Conservation (phyloP, 176 grass and related monocot genomes). For the Ensete glaucum region DNA sequence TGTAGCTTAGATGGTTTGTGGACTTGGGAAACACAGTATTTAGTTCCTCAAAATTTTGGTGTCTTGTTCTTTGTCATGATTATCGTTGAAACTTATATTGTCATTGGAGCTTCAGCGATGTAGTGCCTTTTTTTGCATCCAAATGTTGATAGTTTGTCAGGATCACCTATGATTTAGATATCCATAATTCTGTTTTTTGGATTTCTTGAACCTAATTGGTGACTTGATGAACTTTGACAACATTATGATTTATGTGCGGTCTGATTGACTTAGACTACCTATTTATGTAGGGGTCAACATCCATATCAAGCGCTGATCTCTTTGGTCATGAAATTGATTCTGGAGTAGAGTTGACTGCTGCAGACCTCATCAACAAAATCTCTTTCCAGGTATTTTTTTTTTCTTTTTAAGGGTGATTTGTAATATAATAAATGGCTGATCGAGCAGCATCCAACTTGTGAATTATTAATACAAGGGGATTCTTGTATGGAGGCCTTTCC, state of each 20-base stretch:
- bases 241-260: no score
- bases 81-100: no score
- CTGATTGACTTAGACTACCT: neutral
- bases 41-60: no score
- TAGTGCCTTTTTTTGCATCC: neutral
- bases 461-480: no score
- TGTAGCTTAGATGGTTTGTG: no score
- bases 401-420: neutral
- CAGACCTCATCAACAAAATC: constrained; percentile 74
- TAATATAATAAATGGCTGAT: neutral
- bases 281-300: constrained; percentile 47
- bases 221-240: neutral
- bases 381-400: constrained; percentile 71
- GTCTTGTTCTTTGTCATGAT: no score
- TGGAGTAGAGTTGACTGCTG: constrained; percentile 45
- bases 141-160: neutral
- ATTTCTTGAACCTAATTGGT: neutral
- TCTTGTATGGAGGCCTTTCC: no score
- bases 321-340: constrained; percentile 55
- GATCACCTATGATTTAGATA: neutral
- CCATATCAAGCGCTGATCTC: constrained; percentile 94
- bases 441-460: neutral
- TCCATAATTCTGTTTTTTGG: neutral
- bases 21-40: no score
- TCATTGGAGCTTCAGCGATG: no score